phyloP scores from a whole-genome alignment of 2,329 filamentous ascomycete species.

The Aspergillus aculeatinus region DNA sequence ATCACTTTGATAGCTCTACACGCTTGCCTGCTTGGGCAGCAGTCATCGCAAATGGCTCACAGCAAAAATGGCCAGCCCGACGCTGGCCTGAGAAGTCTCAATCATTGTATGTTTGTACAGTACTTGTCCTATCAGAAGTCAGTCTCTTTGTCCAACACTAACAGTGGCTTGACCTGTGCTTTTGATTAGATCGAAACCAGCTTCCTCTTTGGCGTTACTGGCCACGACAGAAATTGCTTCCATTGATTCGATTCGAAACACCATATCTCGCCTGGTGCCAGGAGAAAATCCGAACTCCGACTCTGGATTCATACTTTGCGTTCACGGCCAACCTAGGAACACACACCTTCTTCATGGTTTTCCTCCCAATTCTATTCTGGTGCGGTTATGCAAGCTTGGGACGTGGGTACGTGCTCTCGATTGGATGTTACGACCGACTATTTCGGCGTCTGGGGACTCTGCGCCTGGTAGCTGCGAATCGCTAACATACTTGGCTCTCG shows the following conservation, averaged over 20 bases:
- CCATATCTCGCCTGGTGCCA: slow-evolving; percentile 89
- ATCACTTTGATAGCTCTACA: slow-evolving; percentile 21
- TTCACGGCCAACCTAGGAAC: slow-evolving; percentile 95
- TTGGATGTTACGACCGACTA: neutral
- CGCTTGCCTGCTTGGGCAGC: slow-evolving; percentile 2
- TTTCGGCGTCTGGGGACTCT: neutral
- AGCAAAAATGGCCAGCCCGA: slow-evolving; percentile 41
- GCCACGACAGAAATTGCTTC: slow-evolving; percentile 77
- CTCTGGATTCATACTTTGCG: slow-evolving; percentile 94
- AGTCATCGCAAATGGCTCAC: slow-evolving; percentile 37
- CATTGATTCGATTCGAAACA: slow-evolving; percentile 90
- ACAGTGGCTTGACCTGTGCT: slow-evolving; percentile 15
- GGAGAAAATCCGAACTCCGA: slow-evolving; percentile 72
- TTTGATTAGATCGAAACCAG: slow-evolving; percentile 68
- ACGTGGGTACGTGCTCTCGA: slow-evolving; percentile 66
- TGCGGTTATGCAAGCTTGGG: slow-evolving; percentile 83
- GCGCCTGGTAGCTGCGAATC: neutral
- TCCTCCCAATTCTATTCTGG: slow-evolving; percentile 94
- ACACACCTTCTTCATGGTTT: slow-evolving; percentile 98
- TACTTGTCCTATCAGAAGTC: neutral
- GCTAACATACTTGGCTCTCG: slow-evolving; percentile 14
- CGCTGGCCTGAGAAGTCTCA: slow-evolving; percentile 75
- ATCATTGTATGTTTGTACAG: slow-evolving; percentile 61
- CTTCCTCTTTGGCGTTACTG: slow-evolving; percentile 87
- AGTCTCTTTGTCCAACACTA: neutral